phyloP scores from a whole-genome alignment of 306 rosid genomes.

The Medicago lupulina region DNA sequence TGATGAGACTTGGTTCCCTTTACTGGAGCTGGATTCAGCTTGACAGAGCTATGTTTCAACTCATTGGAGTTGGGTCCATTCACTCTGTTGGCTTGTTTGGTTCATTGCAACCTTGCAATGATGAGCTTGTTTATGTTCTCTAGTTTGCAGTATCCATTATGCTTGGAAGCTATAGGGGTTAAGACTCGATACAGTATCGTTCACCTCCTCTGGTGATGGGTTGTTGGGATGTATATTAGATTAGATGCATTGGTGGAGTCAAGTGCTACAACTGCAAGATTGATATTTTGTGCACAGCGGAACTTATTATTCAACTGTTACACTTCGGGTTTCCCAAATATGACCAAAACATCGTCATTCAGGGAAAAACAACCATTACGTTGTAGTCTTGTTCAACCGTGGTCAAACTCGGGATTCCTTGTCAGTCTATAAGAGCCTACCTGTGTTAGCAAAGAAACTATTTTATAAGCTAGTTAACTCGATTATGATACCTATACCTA shows the following conservation, averaged over 20 bases:
- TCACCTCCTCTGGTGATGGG: neutral
- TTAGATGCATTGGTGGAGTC: neutral
- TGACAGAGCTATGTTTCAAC: no score
- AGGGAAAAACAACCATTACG: neutral
- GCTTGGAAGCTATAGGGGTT: neutral
- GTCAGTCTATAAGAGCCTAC: neutral
- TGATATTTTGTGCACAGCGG: neutral
- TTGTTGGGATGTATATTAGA: constrained; percentile 3
- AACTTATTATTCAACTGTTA: neutral
- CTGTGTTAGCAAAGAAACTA: neutral
- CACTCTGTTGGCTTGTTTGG: neutral
- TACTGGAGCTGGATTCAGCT: neutral
- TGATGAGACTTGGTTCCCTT: constrained; percentile 1
- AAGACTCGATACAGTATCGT: neutral
- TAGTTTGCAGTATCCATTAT: neutral
- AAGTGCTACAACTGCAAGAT: neutral
- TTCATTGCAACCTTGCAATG: neutral
- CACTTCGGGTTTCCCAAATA: neutral
- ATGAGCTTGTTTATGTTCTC: neutral
- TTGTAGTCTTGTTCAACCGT: neutral
- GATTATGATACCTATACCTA: neutral
- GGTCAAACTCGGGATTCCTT: neutral
- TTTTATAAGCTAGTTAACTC: neutral
- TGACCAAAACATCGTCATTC: neutral
- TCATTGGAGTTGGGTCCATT: neutral